These are phyloP conservation scores for Aspergillus cavernicola DNA, from an alignment of 495 filamentous ascomycete genomes.

Conservation along the genomic window DNA sequence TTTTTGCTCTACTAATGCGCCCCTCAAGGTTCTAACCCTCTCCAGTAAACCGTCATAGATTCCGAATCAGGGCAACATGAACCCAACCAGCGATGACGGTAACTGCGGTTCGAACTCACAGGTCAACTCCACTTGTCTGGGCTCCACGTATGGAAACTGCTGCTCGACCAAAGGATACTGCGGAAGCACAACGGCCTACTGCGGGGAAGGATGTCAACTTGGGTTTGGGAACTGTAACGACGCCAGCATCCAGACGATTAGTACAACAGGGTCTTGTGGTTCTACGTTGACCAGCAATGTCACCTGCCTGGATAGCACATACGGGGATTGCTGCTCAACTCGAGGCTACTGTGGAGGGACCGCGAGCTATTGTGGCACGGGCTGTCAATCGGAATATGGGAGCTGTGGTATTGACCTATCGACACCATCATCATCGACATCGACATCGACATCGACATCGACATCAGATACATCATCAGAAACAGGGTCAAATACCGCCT, in stretches of 20 bases:
- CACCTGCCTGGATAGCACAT: constrained; percentile 8
- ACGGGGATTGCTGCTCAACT: constrained; percentile 8
- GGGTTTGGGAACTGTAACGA: constrained; percentile 2
- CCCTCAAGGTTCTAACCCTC: too few species aligned
- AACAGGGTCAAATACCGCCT: too few species aligned
- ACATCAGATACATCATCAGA: too few species aligned
- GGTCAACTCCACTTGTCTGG: constrained; percentile 9
- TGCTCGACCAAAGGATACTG: constrained; percentile 11
- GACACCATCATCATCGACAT: too few species aligned
- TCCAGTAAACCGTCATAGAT: too few species aligned
- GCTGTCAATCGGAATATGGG: constrained; percentile 7
- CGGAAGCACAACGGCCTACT: constrained; percentile 3
- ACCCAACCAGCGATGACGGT: constrained; percentile 10
- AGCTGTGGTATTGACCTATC: too few species aligned
- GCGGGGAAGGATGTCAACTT: constrained; percentile 8
- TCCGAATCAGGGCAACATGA: too few species aligned
- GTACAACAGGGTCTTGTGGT: constrained; percentile 7
- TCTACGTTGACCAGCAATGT: constrained; percentile 5
- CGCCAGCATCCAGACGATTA: not conserved
- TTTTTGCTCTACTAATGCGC: too few species aligned
- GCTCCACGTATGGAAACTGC: constrained; percentile 11
- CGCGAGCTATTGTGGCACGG: constrained; percentile 2
- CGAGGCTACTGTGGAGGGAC: constrained; percentile 9
- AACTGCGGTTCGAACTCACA: constrained; percentile 10
- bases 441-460: too few species aligned